Evolutionary conservation across 129 eudicot species (phyloP), one percentile per base, ranked within the genome.

Genomic region (Flaveria ramosissima): DNA sequence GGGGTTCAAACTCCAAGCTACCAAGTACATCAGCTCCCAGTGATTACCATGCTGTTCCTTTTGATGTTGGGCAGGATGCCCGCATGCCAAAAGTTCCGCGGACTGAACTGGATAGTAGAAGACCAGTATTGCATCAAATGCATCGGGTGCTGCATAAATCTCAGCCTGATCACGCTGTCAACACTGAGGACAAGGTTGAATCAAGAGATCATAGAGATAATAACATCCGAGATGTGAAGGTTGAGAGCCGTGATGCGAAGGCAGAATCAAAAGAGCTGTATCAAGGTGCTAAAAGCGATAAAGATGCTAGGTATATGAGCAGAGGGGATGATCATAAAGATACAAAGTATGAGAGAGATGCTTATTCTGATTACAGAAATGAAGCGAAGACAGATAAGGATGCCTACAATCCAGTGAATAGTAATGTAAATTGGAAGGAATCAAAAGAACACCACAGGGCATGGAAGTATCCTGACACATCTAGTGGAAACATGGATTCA

Each of bases 311-410:
- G 65, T 83, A 83, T 84, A 82, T 82, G 20, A 61, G 80, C 76
- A 77, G 86, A 83, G 89, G 53, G 65, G 93, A 95, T 70, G 97
- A 89, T 74, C 60, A 61, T 85, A 93, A 89, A 83, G 93, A 91
- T 45, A 66, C 73, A 21, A 91, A 86, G 73, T 72, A 78, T 60
- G 94, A 84, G 39, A 77, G 88, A 68, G 92, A 88, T 39, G 48
- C 68, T 47, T 80, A 81, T 82, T 47, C 90, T 67, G 98, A 93
- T 61, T 72, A 71, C 52, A 90, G 86, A 80, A 85, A 75, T 71
- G 93, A 86, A 63, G 60, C 48, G 73, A 93, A 90, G 85, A 50
- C 78, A 43, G 94, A 92, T 72, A 92, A 86, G 94, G 98, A 93
- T 48, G 82, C 45, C 2, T 80, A 75, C 81, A 75, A 48, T 78